These are phyloP conservation scores for Metarhizium rileyi DNA, from an alignment of 2,329 filamentous ascomycete genomes.

Conservation along the genomic window DNA sequence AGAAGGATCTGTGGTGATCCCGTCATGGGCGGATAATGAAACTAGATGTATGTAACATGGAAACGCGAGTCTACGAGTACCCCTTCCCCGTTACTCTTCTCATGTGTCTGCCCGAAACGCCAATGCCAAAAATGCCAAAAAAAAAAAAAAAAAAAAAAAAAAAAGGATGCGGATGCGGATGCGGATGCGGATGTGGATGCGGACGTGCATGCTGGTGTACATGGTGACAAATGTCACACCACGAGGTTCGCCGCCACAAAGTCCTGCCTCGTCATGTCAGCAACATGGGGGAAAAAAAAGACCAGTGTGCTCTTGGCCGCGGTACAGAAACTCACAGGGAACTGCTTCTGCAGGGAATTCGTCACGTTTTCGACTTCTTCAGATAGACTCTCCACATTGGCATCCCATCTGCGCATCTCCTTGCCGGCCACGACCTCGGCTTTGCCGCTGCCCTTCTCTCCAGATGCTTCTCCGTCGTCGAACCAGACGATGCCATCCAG, in stretches of 20 bases:
- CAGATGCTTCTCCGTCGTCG: slow-evolving; percentile 61
- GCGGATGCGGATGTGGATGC: no score
- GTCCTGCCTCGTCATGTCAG: slow-evolving; percentile 27
- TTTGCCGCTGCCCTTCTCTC: slow-evolving; percentile 57
- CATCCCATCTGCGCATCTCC: slow-evolving; percentile 79
- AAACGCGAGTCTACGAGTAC: neutral
- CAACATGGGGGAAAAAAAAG: neutral
- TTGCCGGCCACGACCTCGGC: slow-evolving; percentile 54
- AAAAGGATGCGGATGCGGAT: neutral
- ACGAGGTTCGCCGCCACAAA: slow-evolving; percentile 47
- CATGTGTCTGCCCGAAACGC: neutral
- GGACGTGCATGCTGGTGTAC: neutral
- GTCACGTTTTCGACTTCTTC: slow-evolving; percentile 87
- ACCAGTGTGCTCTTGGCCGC: no score
- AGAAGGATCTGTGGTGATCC: slow-evolving; percentile 40
- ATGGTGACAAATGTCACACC: slow-evolving; percentile 15
- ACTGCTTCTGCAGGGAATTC: slow-evolving; percentile 68
- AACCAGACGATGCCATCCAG: slow-evolving; percentile 85
- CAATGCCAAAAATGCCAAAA: neutral
- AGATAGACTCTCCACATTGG: slow-evolving; percentile 73
- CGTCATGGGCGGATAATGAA: neutral
- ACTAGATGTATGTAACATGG: neutral
- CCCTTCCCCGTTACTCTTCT: neutral
- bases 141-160: neutral
- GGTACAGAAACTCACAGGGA: slow-evolving; percentile 52